These are phyloP conservation scores for Vaccinium vitisidaea DNA, from an alignment of 148 eudicot species.

Conservation along the genomic window DNA sequence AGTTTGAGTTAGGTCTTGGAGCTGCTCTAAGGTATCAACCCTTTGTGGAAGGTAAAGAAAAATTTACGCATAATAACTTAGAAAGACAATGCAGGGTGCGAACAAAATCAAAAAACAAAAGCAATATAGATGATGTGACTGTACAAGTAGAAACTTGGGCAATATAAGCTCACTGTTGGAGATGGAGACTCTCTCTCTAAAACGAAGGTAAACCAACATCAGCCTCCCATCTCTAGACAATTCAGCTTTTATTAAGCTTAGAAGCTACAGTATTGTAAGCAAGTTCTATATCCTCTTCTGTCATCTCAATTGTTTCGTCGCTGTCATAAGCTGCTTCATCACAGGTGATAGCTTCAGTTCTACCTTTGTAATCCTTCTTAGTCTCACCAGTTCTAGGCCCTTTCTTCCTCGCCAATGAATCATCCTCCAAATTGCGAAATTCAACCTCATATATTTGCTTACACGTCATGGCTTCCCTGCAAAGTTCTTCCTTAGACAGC, in stretches of 20 bases:
- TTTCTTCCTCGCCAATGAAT: conserved; percentile 20
- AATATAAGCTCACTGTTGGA: not conserved
- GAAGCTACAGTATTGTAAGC: conserved; percentile 59
- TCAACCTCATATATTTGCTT: conserved; percentile 70
- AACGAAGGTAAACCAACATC: no score
- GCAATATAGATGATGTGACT: not conserved
- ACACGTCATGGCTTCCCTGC: conserved; percentile 56
- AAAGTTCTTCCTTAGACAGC: conserved; percentile 49
- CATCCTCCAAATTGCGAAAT: conserved; percentile 27
- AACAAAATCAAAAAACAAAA: not conserved
- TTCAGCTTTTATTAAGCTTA: conserved; percentile 22
- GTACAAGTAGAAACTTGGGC: not conserved
- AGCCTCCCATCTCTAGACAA: not conserved
- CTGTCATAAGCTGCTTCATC: conserved; percentile 52
- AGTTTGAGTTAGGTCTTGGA: no score
- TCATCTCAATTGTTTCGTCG: conserved; percentile 92
- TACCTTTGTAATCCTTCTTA: conserved; percentile 24
- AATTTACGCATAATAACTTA: not conserved
- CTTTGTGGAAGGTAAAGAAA: not conserved
- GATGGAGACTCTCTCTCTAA: not conserved
- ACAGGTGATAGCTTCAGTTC: conserved; percentile 6
- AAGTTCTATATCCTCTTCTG: conserved; percentile 78
- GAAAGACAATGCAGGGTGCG: not conserved
- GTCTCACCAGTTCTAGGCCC: conserved; percentile 27
- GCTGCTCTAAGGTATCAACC: not conserved